A percentile compares a stretch with the other conserved stretches of the same genome.
Conservation (phyloP, 495 filamentous ascomycete genomes). For the Wilcoxina mikolae region DNA sequence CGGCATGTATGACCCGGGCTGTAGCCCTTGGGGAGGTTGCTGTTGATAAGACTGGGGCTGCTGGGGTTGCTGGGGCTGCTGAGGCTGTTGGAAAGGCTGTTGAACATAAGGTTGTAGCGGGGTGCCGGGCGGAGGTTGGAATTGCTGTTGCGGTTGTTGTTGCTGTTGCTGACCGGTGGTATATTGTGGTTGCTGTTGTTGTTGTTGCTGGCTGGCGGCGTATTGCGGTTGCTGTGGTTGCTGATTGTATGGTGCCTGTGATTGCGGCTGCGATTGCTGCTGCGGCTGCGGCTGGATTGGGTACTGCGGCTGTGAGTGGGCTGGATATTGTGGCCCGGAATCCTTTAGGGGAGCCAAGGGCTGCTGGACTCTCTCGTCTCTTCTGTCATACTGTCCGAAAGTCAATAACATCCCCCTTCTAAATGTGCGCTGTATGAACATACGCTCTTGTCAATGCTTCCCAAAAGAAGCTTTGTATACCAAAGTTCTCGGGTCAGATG, state of each 20-base stretch:
- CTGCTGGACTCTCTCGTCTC: constrained; percentile 13
- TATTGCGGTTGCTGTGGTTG: background rate
- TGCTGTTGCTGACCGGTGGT: no score
- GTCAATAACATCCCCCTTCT: constrained; percentile 3
- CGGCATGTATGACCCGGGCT: no score
- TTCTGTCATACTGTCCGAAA: constrained; percentile 20
- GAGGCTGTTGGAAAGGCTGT: no score
- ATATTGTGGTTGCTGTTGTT: no score
- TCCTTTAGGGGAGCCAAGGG: background rate
- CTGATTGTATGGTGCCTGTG: background rate
- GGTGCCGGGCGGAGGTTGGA: no score
- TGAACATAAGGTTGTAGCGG: no score
- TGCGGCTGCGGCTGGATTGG: background rate
- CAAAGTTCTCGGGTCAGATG: constrained; percentile 49
- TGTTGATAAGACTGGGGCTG: background rate
- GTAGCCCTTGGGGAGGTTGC: background rate
- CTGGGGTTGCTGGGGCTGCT: background rate
- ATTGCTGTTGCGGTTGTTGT: no score
- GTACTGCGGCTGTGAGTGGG: background rate
- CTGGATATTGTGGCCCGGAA: no score
- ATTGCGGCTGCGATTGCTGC: background rate
- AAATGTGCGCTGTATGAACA: constrained; percentile 1
- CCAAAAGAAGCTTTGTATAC: constrained; percentile 57
- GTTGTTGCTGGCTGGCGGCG: no score
- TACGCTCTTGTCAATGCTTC: constrained; percentile 38